Evolutionary conservation across 257 asterid genomes (phyloP).

Genomic region (Buddleja alternifolia): DNA sequence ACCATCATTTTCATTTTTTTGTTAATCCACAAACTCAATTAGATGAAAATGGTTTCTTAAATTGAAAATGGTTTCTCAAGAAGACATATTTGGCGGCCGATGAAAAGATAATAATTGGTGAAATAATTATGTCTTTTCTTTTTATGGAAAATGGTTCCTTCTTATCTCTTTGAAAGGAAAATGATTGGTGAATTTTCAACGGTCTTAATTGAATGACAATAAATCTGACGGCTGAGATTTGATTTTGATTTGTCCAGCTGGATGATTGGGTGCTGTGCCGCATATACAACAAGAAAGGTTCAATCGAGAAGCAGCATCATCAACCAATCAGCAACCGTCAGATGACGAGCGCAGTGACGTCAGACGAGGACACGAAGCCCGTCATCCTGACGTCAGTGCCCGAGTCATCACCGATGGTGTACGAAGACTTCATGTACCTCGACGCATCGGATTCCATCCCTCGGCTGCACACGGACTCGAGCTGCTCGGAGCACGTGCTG

Average conservation of each 20-base stretch:
- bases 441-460: conserved; percentile 78
- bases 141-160: conserved; percentile 15
- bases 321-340: conserved; percentile 21
- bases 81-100: neutral
- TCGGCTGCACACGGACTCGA: conserved; percentile 73
- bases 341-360: conserved; percentile 37
- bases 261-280: conserved; percentile 98
- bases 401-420: conserved; percentile 40
- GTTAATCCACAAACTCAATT: too few species aligned
- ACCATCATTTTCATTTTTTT: too few species aligned
- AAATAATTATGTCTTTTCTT: neutral
- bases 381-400: conserved; percentile 47
- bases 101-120: neutral
- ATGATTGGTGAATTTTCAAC: conserved; percentile 26
- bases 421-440: conserved; percentile 58
- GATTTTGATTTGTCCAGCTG: conserved; percentile 50
- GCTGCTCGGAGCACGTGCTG: conserved; percentile 80
- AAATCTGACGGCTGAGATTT: conserved; percentile 32
- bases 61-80: too few species aligned
- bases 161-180: conserved; percentile 28
- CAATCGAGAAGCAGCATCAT: conserved; percentile 50
- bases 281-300: conserved; percentile 84
- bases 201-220: neutral
- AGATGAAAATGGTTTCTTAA: too few species aligned
- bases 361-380: conserved; percentile 60